phyloP scores from a whole-genome alignment of 129 eudicot genomes.

The Logfia minima region DNA sequence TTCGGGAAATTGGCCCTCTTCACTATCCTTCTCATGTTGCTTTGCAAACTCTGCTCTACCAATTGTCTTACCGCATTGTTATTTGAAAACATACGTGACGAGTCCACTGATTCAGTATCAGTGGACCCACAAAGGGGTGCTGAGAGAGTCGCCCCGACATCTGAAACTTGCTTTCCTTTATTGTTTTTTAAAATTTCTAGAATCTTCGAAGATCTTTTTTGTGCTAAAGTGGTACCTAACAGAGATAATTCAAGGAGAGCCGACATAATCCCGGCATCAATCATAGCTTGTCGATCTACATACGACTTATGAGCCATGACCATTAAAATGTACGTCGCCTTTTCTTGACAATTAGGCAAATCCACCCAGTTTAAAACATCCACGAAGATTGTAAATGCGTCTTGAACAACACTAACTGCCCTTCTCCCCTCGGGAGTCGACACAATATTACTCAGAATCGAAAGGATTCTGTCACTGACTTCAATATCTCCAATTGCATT shows the following conservation, averaged over 20 bases:
- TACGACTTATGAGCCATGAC: constrained; percentile 90
- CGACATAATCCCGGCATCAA: constrained; percentile 76
- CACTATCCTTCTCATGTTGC: constrained; percentile 77
- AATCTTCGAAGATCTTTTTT: constrained; percentile 82
- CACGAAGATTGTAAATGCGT: constrained; percentile 51
- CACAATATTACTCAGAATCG: constrained; percentile 61
- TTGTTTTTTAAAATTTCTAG: constrained; percentile 67
- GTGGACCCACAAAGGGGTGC: constrained; percentile 65
- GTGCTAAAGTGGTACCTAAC: constrained; percentile 84
- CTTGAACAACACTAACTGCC: constrained; percentile 40
- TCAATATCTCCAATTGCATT: constrained; percentile 56
- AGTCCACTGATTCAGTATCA: constrained; percentile 23
- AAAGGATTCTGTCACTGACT: constrained; percentile 64
- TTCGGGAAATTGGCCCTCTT: constrained; percentile 86
- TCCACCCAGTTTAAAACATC: constrained; percentile 85
- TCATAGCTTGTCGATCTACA: constrained; percentile 70
- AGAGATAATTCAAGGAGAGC: constrained; percentile 79
- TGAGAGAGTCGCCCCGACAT: constrained; percentile 43
- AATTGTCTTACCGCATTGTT: constrained; percentile 74
- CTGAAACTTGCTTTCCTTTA: constrained; percentile 75
- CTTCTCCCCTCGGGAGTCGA: constrained; percentile 64
- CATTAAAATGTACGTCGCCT: constrained; percentile 72
- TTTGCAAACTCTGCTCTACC: constrained; percentile 85
- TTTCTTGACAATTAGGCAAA: constrained; percentile 82
- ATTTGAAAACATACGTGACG: constrained; percentile 19